Evolutionary conservation across 805 yeast genomes (phyloP), one percentile per base, ranked within the genome.

Genomic region (Starmerella stellata): DNA sequence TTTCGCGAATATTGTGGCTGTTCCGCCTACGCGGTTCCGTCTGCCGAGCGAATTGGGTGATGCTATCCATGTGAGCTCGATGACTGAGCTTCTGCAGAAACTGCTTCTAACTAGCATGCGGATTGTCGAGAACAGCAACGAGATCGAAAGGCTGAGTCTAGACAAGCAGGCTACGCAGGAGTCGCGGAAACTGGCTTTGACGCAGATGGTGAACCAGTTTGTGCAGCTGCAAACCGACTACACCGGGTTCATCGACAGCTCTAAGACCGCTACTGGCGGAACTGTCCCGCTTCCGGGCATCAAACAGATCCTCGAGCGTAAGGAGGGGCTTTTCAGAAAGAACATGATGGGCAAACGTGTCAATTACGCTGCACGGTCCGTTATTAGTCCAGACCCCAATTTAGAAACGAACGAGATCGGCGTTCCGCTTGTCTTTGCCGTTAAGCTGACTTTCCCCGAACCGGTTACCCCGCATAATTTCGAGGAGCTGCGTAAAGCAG

Each of bases 261-360:
- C 94, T 35, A 87, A 90, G 61, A 79, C 77, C 54, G 92, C 78
- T 59, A 74, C 75, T 53, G 75, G 75, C 19, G 74, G 78, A 11
- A 72, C 75, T 45, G 61, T 71, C 36, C 85, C 95, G 20, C 70
- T 72, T 30, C 99, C 99, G 2, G 99, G 99, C 65, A 74, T 90
- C 53, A 90, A 90, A 58, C 98, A 90, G 66, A 93, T 94, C 9
- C 67, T 90, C 54, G 99, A 90, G 61, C 87, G 90, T 74, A 90
- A 90, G 59, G 99, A 90, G 62, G 99, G 99, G 57, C 67, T 87
- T 47, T 87, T 87, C 68, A 7, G 35, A 15, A 32, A 32, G 25
- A 90, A 90, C 56, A 66, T 90, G 54, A 90, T 90, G 98, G 99
- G 99, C 61, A 90, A 90, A 68, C 83, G 99, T 67, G 99, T 90